phyloP scores from a whole-genome alignment of 345 rosid genomes.

The Durio zibethinus region DNA sequence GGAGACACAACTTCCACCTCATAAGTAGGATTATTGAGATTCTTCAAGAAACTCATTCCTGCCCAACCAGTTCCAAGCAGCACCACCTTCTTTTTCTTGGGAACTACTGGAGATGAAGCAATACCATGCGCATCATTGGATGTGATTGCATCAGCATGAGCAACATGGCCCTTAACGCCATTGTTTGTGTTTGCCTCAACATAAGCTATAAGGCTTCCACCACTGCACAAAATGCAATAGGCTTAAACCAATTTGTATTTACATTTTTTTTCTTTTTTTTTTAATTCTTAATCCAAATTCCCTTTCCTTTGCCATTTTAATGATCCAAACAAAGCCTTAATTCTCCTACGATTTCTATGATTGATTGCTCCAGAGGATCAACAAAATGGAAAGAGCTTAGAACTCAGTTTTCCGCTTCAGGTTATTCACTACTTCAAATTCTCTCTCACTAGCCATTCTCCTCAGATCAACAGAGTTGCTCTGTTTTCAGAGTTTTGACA shows the following conservation, averaged over 20 bases:
- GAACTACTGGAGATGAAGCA: conserved; percentile 39
- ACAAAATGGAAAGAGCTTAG: neutral
- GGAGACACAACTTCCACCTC: conserved; percentile 93
- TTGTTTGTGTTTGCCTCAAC: conserved; percentile 54
- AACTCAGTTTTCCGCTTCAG: neutral
- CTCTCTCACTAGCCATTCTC: neutral
- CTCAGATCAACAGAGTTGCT: neutral
- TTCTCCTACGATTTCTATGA: neutral
- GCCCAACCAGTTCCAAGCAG: conserved; percentile 99
- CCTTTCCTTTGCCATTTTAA: neutral
- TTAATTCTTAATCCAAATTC: neutral
- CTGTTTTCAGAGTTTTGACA: neutral
- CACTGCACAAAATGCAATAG: conserved; percentile 41
- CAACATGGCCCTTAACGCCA: conserved; percentile 57
- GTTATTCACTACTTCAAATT: neutral
- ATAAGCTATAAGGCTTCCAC: conserved; percentile 80
- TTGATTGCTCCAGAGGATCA: neutral
- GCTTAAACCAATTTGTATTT: neutral
- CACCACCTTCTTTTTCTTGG: conserved; percentile 83
- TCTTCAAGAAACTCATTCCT: conserved; percentile 85
- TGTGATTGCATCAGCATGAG: conserved; percentile 67
- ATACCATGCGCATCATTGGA: conserved; percentile 26
- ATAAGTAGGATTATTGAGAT: conserved; percentile 52
- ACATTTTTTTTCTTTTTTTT: neutral
- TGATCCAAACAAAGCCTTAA: neutral